Base-by-base conservation (phyloP, 306 rosid species). In the Gleditsia sinensis region DNA sequence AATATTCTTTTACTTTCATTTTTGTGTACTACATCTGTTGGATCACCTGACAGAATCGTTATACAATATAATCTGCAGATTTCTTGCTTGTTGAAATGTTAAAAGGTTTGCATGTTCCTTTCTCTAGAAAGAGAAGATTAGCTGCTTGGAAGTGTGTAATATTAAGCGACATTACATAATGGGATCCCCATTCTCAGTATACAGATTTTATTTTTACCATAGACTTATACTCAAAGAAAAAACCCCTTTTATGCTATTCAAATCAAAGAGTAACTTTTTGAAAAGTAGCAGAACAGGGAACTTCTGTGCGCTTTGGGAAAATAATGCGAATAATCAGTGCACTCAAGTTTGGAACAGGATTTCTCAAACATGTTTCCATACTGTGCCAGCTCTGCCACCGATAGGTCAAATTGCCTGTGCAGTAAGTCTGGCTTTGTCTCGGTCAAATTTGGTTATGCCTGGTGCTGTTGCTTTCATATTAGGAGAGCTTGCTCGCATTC, bases 371-470 rank as follows among this genome's bases (percentile, higher is more conserved):
- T 83, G 83, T 69, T 74, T 82, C 61, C 78, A 68, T 78, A 74
- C 76, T 50, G 86, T 85, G 37, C 77, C 86, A 39, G 60, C 83
- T 46, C 84, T 82, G 69, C 82, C 74, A 7, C 96, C 89, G 9
- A 78, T 82, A 49, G 79, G 83, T 74, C 86, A 36, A 75, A 83
- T 89, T 86, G 90, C 91, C 39, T 82, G 91, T 79, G 92, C 80
- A 0, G 85, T 91, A 50, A 89, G 89, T 80, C 49, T 92, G 58
- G 91, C 91, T 60, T 76, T 92, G 86, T 71, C 83, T 14, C 83
- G 90, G 63, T 89, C 95, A 45, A 81, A 92, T 84, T 63, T 89
- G 61, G 81, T 87, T 50, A 79, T 77, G 51, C 96, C 91, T 54
- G 84, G 97, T 68, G 17, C 88, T 62, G 46, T 92, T 71, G 87